Evolutionary conservation across 257 asterid genomes (phyloP), one percentile per base, ranked within the genome.

Genomic region (Gentiana macrophylla): DNA sequence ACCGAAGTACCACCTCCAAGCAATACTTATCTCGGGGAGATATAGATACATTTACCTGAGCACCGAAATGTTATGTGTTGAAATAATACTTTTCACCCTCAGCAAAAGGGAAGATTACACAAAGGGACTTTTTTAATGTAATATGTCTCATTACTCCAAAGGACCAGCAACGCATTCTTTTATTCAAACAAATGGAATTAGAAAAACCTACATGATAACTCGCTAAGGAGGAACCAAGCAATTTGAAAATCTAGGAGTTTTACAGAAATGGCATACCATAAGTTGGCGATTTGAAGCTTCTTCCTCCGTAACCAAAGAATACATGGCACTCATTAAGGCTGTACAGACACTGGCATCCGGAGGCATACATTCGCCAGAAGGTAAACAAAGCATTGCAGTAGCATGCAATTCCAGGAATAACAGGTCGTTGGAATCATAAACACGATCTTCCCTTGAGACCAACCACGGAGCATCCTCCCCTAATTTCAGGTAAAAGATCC

Each of bases 291-390:
- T 83, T 62, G 74, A 76, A 56, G 87, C 82, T 53, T 83, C 94
- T 72, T 85, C 95, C 72, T 87, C 97, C 7, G 74, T 75, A 53
- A 85, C 81, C 49, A 1, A 81, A 33, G 95, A 74, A 80, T 81
- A 91, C 51, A 91, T 81, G 55, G 97, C 90, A 61, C 98, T 88
- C 63, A 24, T 24, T 24, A 24, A 24, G 24, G 24, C 24, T 24
- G 24, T 24, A 24, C 24, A 24, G 24, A 83, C 65, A 12, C 89
- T 91, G 57, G 90, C 88, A 77, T 24, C 97, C 8, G 95, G 97
- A 55, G 72, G 46, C 85, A 87, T 64, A 72, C 84, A 84, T 72
- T 87, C 95, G 50, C 97, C 98, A 69, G 97, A 78, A 10, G 97
- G 89, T 52, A 72, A 72, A 71, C 84, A 84, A 43, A 91, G 74